These are phyloP conservation scores for Trypanosoma platydactyli DNA, from an alignment of 208 protist species.

Conservation along the genomic window DNA sequence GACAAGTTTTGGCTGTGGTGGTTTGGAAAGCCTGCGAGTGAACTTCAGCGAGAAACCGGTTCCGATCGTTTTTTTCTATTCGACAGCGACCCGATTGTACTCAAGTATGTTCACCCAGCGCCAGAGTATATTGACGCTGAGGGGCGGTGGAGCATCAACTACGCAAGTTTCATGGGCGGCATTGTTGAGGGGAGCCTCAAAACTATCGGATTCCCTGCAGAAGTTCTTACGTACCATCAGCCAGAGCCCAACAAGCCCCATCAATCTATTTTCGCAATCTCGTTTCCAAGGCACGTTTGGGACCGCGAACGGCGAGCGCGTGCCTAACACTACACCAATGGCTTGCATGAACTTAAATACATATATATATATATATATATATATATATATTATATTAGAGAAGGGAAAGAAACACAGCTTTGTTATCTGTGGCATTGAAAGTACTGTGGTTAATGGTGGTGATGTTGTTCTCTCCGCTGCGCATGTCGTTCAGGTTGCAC, in stretches of 20 bases:
- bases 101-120: conserved; percentile 63
- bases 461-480: no score
- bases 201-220: conserved; percentile 72
- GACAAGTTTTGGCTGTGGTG: conserved; percentile 77
- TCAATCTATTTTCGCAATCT: conserved; percentile 80
- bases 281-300: conserved; percentile 80
- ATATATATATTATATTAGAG: no score
- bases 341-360: neutral
- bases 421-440: no score
- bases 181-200: conserved; percentile 77
- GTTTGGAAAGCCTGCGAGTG: conserved; percentile 77
- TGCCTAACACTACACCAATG: conserved; percentile 9
- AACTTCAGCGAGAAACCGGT: conserved; percentile 79
- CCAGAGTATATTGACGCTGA: conserved; percentile 79
- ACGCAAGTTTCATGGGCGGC: conserved; percentile 83
- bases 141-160: conserved; percentile 80
- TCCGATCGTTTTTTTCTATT: conserved; percentile 82
- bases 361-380: conserved; percentile 1
- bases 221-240: conserved; percentile 85
- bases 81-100: conserved; percentile 76
- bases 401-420: no score
- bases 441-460: no score
- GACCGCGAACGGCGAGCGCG: conserved; percentile 65
- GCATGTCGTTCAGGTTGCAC: no score
- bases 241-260: conserved; percentile 66